These are phyloP conservation scores for Capsicum rhomboideum DNA, from an alignment of 257 asterid genomes.

Conservation along the genomic window DNA sequence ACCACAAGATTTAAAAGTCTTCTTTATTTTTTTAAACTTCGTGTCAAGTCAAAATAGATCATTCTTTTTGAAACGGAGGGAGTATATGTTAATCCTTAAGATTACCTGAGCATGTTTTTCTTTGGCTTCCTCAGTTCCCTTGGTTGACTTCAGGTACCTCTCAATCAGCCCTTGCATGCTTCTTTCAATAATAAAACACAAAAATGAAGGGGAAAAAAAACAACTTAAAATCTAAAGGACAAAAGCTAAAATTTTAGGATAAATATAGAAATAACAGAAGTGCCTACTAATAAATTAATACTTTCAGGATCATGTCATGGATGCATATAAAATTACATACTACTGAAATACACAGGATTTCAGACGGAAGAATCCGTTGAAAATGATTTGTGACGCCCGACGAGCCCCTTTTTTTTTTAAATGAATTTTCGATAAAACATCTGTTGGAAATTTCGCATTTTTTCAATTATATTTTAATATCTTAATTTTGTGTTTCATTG, in stretches of 20 bases:
- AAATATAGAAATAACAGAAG: neutral
- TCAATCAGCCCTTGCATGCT: conserved; percentile 76
- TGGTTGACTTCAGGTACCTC: conserved; percentile 46
- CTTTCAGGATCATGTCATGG: neutral
- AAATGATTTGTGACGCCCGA: neutral
- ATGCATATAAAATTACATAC: neutral
- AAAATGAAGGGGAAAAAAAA: neutral
- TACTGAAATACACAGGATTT: neutral
- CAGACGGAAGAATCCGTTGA: neutral
- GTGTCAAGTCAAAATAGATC: too few relatives aligned
- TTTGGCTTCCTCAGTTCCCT: conserved; percentile 26
- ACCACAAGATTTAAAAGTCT: too few relatives aligned
- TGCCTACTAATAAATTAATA: too few relatives aligned
- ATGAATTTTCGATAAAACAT: too few relatives aligned
- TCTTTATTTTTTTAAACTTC: too few relatives aligned
- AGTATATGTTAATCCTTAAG: neutral
- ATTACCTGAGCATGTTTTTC: conserved; percentile 32
- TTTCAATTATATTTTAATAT: neutral
- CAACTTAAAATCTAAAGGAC: neutral
- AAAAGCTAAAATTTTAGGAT: neutral
- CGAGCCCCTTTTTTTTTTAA: neutral
- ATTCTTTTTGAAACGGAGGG: too few relatives aligned
- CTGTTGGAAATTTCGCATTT: neutral
- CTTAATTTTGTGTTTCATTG: neutral
- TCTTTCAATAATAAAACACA: conserved; percentile 15